phyloP scores from a whole-genome alignment of 192 early-diverging fungal species.

The Podila epicladia region DNA sequence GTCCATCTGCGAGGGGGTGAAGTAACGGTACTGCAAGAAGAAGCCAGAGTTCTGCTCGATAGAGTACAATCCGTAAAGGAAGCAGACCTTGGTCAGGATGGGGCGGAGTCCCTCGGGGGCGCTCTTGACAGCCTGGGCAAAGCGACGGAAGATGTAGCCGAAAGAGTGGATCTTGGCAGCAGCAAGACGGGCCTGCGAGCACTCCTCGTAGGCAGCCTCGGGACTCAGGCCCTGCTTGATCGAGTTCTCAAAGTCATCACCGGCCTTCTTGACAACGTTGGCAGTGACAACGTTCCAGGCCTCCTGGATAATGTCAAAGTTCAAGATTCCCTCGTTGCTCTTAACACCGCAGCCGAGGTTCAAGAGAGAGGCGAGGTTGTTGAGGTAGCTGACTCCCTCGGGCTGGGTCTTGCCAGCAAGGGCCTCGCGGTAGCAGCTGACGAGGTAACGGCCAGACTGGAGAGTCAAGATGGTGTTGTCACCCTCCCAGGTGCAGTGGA shows the following conservation, averaged over 20 bases:
- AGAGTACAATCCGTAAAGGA: constrained; percentile 85
- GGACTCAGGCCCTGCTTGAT: constrained; percentile 72
- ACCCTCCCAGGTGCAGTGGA: constrained; percentile 91
- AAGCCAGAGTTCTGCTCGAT: constrained; percentile 84
- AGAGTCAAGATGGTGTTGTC: constrained; percentile 93
- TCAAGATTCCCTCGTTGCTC: constrained; percentile 57
- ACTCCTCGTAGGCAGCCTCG: constrained; percentile 88
- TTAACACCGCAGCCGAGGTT: constrained; percentile 62
- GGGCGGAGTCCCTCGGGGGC: constrained; percentile 70
- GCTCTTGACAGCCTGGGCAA: constrained; percentile 75
- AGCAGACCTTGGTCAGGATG: constrained; percentile 75
- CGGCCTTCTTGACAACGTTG: constrained; percentile 85
- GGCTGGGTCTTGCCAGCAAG: constrained; percentile 81
- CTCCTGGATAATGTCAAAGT: constrained; percentile 73
- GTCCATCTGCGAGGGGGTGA: constrained; percentile 76
- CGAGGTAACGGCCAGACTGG: constrained; percentile 88
- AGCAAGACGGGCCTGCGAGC: constrained; percentile 84
- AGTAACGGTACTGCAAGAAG: constrained; percentile 90
- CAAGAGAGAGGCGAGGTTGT: constrained; percentile 59
- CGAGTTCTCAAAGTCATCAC: constrained; percentile 77
- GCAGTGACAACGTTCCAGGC: constrained; percentile 87
- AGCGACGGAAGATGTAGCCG: constrained; percentile 87
- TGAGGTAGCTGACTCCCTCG: constrained; percentile 81
- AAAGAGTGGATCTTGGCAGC: constrained; percentile 89
- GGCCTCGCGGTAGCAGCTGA: constrained; percentile 74